phyloP scores from a whole-genome alignment of 2,329 filamentous ascomycete genomes.

The Exophiala alcalophila region DNA sequence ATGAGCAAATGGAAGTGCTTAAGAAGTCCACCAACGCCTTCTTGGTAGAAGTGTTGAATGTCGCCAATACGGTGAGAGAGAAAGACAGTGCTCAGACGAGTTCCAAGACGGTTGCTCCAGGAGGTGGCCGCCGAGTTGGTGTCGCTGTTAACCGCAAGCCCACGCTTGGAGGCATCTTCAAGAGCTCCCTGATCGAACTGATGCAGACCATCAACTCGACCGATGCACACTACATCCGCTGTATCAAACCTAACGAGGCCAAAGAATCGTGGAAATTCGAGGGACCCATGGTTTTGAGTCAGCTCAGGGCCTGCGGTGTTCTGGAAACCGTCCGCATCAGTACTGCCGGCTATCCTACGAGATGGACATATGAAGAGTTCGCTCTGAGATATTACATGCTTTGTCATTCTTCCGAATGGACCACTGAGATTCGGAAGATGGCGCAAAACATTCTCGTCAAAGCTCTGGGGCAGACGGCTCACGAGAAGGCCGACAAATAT shows the following conservation, averaged over 20 bases:
- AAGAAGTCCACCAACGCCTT: conserved; percentile 81
- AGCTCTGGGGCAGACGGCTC: conserved; percentile 74
- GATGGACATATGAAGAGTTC: conserved; percentile 99
- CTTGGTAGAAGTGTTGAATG: conserved; percentile 77
- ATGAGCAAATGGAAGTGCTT: conserved; percentile 95
- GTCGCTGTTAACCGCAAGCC: conserved; percentile 94
- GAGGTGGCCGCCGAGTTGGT: conserved; percentile 76
- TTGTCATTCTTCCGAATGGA: conserved; percentile 85
- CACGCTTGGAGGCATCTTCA: conserved; percentile 96
- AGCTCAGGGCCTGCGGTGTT: conserved; percentile 96
- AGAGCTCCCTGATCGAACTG: conserved; percentile 93
- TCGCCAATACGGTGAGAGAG: conserved; percentile 81
- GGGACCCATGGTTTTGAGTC: conserved; percentile 96
- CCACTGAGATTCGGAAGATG: conserved; percentile 89
- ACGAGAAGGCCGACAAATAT: conserved; percentile 82
- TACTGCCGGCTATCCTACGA: conserved; percentile 91
- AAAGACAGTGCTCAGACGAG: conserved; percentile 69
- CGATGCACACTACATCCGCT: conserved; percentile 97
- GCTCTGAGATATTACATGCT: conserved; percentile 98
- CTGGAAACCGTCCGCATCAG: conserved; percentile 97
- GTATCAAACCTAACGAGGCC: conserved; percentile 97
- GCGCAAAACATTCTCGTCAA: conserved; percentile 87
- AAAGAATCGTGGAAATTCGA: conserved; percentile 98
- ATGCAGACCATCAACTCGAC: conserved; percentile 98
- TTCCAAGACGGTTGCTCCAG: conserved; percentile 67